Base-by-base conservation (phyloP, 108 stramenopile genomes). In the Epithemia pelagica region DNA sequence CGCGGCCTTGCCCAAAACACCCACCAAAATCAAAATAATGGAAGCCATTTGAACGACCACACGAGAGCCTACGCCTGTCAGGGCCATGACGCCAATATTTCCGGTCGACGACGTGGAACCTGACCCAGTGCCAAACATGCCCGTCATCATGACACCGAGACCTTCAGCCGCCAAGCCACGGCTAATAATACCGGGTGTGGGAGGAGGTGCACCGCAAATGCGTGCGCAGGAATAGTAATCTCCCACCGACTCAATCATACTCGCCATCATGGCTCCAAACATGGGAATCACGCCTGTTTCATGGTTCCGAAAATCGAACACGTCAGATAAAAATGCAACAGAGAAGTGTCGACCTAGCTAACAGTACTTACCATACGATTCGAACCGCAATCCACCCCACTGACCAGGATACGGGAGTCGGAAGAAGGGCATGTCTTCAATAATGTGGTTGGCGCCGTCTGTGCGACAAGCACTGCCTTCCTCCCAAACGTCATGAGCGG, bases 31-130 rank as follows among this genome's bases (percentile, higher is more conserved):
- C 53, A 76, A 70, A 1, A 65, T 57, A 15, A 71, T 25, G 28
- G 70, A 69, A 30, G 69, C 75, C 52, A 63, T 65, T 62, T 76
- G 75, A 0, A 76, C 70, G 24, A 76, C 75, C 24, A 51, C 70
- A 1, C 75, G 70, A 7, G 65, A 67, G 0, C 75, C 75, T 24
- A 76, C 75, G 31, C 75, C 66, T 20, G 75, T 76, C 21, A 76
- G 30, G 46, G 62, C 59, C 59, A 76, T 76, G 32, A 69, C 75
- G 21, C 75, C 75, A 62, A 76, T 76, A 52, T 76, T 76, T 37
- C 70, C 75, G 32, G 31, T 46, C 32, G 70, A 76, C 5, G 70
- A 71, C 2, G 75, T 76, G 0, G 75, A 70, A 7, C 70, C 75
- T 21, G 61, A 66, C 2, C 58, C 66, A 33, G 75, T 71, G 29